Evolutionary conservation across 371 early-diverging fungal species (phyloP).

Genomic region (Choanephora cucurbitarum): DNA sequence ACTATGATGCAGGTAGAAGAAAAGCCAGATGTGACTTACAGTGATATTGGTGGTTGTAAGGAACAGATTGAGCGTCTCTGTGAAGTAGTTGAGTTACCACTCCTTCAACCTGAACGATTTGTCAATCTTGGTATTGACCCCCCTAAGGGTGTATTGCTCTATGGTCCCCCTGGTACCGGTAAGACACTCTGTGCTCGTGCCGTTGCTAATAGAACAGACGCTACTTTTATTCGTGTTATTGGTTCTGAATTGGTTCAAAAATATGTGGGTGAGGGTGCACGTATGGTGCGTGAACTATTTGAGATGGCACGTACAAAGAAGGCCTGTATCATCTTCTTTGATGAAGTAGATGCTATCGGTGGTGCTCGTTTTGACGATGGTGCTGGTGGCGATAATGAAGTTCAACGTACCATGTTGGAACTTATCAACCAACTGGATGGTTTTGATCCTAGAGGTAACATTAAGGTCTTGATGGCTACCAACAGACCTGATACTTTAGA

Average conservation of each 20-base stretch:
- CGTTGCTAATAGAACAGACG: conserved; percentile 99
- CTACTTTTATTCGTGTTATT: conserved; percentile 99
- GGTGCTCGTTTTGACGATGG: conserved; percentile 90
- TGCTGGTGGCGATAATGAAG: conserved; percentile 95
- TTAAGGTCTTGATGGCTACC: conserved; percentile 99
- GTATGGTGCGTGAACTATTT: conserved; percentile 99
- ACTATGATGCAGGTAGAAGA: conserved; percentile 99
- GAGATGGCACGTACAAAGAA: conserved; percentile 94
- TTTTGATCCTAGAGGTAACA: conserved; percentile 98
- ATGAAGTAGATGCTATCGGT: conserved; percentile 99
- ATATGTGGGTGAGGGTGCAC: conserved; percentile 99
- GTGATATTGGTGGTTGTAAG: conserved; percentile 99
- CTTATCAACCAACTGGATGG: conserved; percentile 99
- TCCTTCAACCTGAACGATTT: conserved; percentile 99
- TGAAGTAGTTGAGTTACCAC: conserved; percentile 99
- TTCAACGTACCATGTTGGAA: conserved; percentile 99
- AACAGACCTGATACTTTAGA: conserved; percentile 99
- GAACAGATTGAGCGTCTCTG: conserved; percentile 99
- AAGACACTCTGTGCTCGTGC: conserved; percentile 99
- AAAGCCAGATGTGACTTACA: conserved; percentile 99
- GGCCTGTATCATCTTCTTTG: conserved; percentile 98
- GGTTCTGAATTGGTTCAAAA: conserved; percentile 99
- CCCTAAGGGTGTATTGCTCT: conserved; percentile 98
- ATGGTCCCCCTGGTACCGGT: conserved; percentile 99
- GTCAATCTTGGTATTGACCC: conserved; percentile 99